Evolutionary conservation across 192 early-diverging fungal genomes (phyloP).

Genomic region (Coemansia sp.): DNA sequence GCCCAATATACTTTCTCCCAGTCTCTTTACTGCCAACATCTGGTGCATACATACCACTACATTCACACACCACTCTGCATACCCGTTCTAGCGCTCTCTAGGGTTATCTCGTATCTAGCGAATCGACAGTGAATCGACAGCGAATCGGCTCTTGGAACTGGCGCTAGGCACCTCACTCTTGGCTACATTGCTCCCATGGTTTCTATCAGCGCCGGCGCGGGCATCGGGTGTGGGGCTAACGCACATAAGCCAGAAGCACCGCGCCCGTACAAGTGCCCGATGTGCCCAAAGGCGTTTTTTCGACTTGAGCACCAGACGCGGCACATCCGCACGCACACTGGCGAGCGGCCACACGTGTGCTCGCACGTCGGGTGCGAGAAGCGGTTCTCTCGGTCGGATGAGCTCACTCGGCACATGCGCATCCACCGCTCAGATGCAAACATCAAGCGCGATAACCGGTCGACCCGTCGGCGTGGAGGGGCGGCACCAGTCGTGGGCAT

Average conservation of each 20-base stretch:
- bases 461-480: constrained; percentile 23
- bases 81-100: background rate
- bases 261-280: constrained; percentile 72
- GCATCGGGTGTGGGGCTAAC: background rate
- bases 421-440: constrained; percentile 45
- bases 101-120: background rate
- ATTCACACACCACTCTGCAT: background rate
- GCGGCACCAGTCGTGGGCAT: background rate
- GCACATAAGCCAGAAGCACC: constrained; percentile 49
- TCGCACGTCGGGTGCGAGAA: constrained; percentile 75
- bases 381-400: constrained; percentile 75
- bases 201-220: constrained; percentile 16
- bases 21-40: background rate
- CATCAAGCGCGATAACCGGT: constrained; percentile 42
- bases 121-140: constrained; percentile 3
- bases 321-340: constrained; percentile 83
- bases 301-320: constrained; percentile 78
- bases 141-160: background rate
- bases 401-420: constrained; percentile 72
- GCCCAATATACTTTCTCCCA: background rate
- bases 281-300: constrained; percentile 73
- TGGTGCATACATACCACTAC: background rate
- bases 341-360: constrained; percentile 81
- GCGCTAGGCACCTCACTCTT: background rate
- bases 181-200: constrained; percentile 21